A percentile compares a stretch with the other conserved stretches of the same genome.
Conservation (phyloP, 805 yeast genomes). For the Pichia deserticola region DNA sequence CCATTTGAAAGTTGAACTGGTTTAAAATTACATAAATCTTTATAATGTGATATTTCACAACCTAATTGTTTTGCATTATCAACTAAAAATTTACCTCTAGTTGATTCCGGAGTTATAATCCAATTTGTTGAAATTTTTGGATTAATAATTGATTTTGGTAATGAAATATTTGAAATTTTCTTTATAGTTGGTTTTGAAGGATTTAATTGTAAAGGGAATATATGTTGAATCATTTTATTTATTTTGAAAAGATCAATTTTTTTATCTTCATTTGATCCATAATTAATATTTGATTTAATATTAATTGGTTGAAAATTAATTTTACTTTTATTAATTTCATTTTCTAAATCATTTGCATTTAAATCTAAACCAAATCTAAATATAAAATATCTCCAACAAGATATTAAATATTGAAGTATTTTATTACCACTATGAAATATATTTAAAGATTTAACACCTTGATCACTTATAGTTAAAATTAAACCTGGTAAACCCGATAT, state of each 20-base stretch:
- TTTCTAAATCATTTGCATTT: constrained; percentile 15
- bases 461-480: constrained; percentile 73
- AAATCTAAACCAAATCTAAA: constrained; percentile 66
- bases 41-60: constrained; percentile 54
- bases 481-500: constrained; percentile 92
- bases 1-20: constrained; percentile 55
- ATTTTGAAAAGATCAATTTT: constrained; percentile 6
- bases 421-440: constrained; percentile 43
- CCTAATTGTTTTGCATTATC: constrained; percentile 61
- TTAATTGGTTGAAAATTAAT: constrained; percentile 19
- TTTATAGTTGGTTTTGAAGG: constrained; percentile 11
- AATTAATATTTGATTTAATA: constrained; percentile 5
- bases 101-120: constrained; percentile 56
- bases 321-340: constrained; percentile 6
- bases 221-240: constrained; percentile 8
- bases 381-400: constrained; percentile 83
- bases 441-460: constrained; percentile 53
- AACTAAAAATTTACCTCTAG: constrained; percentile 70
- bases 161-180: constrained; percentile 16
- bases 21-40: constrained; percentile 52
- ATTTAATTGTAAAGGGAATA: constrained; percentile 19
- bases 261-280: constrained; percentile 1
- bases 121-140: constrained; percentile 49
- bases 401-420: constrained; percentile 47
- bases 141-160: constrained; percentile 21